Base-by-base conservation (phyloP, 2,329 filamentous ascomycete species). In the Leptographium lundbergii region DNA sequence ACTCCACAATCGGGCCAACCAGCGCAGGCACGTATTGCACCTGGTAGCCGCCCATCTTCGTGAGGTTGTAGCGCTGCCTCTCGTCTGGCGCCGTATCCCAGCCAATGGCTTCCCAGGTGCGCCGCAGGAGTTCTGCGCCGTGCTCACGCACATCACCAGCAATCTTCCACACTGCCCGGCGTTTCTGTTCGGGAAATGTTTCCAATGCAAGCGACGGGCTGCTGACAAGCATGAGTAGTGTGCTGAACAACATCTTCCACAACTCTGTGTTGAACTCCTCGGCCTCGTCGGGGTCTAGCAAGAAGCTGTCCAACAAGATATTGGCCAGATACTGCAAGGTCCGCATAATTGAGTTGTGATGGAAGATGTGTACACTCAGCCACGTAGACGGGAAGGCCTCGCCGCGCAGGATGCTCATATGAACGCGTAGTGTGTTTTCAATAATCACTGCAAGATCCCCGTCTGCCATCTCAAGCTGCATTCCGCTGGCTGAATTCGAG, bases 91-190 rank as follows among this genome's bases (percentile, higher is more conserved):
- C 89, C 0, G 90, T 89, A 66, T 99, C 92, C 94, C 94, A 99
- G 14, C 95, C 94, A 62, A 99, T 95, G 22, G 91, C 88, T 68
- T 96, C 89, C 94, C 94, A 99, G 6, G 88, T 92, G 32, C 84
- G 81, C 61, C 87, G 84, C 39, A 99, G 76, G 10, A 99, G 77
- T 56, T 92, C 88, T 4, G 94, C 92, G 19, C 95, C 94, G 64
- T 90, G 82, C 70, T 97, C 91, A 59, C 94, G 82, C 56, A 99
- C 90, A 72, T 99, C 95, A 6, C 94, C 94, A 4, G 92, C 94
- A 69, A 99, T 96, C 74, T 97, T 99, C 94, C 95, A 99, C 1
- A 97, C 92, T 0, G 94, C 92, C 59, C 94, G 80, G 53, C 94
- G 80, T 74, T 97, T 99, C 73, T 99, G 94, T 70, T 99, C 95